Evolutionary conservation across 179 eudicot species (phyloP), one percentile per base, ranked within the genome.

Genomic region (Heliamphora ciliata): DNA sequence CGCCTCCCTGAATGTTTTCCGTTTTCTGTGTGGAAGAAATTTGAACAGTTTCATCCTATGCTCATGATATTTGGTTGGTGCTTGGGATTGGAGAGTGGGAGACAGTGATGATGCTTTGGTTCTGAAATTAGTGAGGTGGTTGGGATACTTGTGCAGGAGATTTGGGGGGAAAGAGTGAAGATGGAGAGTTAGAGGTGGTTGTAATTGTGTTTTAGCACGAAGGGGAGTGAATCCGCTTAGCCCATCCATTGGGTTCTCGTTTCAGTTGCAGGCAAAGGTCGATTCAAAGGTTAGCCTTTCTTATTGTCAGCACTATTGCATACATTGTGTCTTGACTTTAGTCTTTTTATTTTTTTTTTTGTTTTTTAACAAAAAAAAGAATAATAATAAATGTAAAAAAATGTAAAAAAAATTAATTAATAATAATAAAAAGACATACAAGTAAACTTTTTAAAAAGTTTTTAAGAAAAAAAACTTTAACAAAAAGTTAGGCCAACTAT

Each of bases 211-310:
- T 47, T 71, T 76, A 46, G 77, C 76, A 10, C 65, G 65, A n/a
- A 79, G 51, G 10, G 74, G n/a, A 70, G 64, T 40, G 66, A 21
- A 2, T 21, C 68, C 51, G 79, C 61, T 14, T 24, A 81, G 52
- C 2, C 73, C 83, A 48, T 81, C 83, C 83, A 81, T 81, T 51
- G 21, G 40, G 6, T 66, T 24, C 9, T 64, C 65, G 4, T 50
- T 61, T 52, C 31, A 44, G 44, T 63, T 46, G 55, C 68, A 18
- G 2, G 40, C 40, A 31, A 31, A 31, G 40, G 40, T 31, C 40
- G 40, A 31, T 31, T 31, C 40, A 31, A 31, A 31, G 40, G 40
- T 31, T 31, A 31, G 40, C 40, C 40, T 31, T 31, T 31, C 40
- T 31, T 31, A 31, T 31, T 31, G 40, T 31, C 40, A 31, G 1